Base-by-base conservation (phyloP, 768 basidiomycete species). In the Tricholoma saponaceum region DNA sequence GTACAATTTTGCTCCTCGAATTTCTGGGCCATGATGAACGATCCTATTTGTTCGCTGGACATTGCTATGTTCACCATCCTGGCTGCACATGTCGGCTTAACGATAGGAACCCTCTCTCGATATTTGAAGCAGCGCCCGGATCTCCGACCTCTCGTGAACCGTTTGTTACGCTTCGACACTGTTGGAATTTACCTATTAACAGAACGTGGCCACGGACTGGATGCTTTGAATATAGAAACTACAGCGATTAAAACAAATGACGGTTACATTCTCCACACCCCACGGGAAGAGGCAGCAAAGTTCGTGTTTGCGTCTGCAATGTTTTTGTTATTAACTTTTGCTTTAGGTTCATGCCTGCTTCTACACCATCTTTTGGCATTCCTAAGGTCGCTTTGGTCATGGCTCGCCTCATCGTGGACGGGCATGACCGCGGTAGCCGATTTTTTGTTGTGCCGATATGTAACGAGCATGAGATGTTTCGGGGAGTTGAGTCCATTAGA, bases 151-250 rank as follows among this genome's bases (percentile, higher is more conserved):
- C 69, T 83, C 4, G 74, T 84, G 6, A 70, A 82, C 47, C 69
- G 75, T 32, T 69, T 84, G n/a, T 67, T 84, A 39, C 73, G 76
- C 20, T 80, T 83, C 41, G 81, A 84, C 20, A 79, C 77, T 13
- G 76, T 81, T 50, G 82, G 83, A 1, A 71, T 82, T 39, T 83
- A 78, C 60, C 75, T 83, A 47, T 68, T 83, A 43, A 77, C 79
- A 0, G 83, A 84, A 69, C 76, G 80, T 8, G 83, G 81, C 1
- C 84, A 85, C 57, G 84, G 83, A 13, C 67, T 85, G n/a, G 83
- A 84, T 47, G 78, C 82, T 1, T 78, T 81, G 61, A 83, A 85
- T 61, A 76, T 84, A 9, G 83, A 85, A 65, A 85, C 84, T 6
- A 85, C 83, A 13, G 84, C 82, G 10, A 82, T 79, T 0, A 75